Evolutionary conservation across 2,329 filamentous ascomycete genomes (phyloP), one percentile per base, ranked within the genome.

Genomic region (Aspergillus niger): DNA sequence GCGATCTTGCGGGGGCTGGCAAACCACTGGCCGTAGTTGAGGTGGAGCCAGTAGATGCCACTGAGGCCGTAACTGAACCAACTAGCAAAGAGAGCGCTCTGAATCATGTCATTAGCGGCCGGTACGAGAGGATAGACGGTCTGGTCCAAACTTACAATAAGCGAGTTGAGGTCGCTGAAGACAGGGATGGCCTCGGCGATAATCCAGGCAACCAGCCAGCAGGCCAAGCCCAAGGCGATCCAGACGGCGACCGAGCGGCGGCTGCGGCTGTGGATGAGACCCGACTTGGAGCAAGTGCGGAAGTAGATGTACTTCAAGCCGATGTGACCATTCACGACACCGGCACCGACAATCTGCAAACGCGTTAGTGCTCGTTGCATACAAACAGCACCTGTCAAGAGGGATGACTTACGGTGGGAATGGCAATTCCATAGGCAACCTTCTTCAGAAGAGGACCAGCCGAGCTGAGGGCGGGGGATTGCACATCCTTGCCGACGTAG

Each of bases 181-280:
- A 86, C 83, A 1, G 89, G 89, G 3, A 91, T 86, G 0, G 85
- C 85, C 71, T 89, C 85, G 5, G 89, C 86, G 59, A 91, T 86
- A 54, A 91, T 70, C 80, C 86, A 89, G 1, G 86, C 85, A 15
- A 89, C 63, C 2, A 84, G 65, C 84, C 87, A 90, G 20, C 85
- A 72, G 8, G 69, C 70, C 0, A 81, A 69, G 1, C 83, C 81
- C 30, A 91, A 83, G 2, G 62, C 78, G 15, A 85, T 65, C 89
- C 89, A 91, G 8, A 80, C 79, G 1, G 79, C 70, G 62, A 81
- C 82, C 3, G 83, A 82, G 0, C 79, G 60, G 51, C 77, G 73
- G 26, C 77, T 83, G 47, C 78, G 77, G 62, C 79, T 76, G 48
- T 77, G 76, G 70, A 84, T 76, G 68, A 82, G 80, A 65, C 83